phyloP scores from a whole-genome alignment of 192 early-diverging fungal genomes.

The Coemansia sp. region DNA sequence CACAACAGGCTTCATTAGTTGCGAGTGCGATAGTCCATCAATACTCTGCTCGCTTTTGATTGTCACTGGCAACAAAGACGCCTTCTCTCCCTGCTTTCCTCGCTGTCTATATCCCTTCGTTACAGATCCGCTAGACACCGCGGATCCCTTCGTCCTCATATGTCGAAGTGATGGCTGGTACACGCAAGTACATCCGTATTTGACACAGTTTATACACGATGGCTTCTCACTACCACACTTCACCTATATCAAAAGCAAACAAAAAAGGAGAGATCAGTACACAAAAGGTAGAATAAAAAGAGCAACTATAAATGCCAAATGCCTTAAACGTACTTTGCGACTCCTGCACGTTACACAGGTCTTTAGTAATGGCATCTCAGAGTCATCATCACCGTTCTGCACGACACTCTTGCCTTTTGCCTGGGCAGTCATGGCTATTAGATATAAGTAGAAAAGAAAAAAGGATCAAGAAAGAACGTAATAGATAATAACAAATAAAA shows the following conservation, averaged over 20 bases:
- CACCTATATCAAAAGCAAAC: conserved; percentile 21
- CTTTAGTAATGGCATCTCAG: conserved; percentile 38
- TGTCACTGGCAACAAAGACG: neutral
- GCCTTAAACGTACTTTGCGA: conserved; percentile 28
- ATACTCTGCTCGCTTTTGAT: neutral
- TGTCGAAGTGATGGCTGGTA: conserved; percentile 44
- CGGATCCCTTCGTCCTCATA: conserved; percentile 16
- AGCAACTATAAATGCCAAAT: too few species aligned
- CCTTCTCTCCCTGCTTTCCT: conserved; percentile 1
- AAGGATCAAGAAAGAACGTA: neutral
- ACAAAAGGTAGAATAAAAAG: neutral
- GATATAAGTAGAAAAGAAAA: neutral
- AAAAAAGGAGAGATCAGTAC: neutral
- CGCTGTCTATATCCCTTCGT: conserved; percentile 18
- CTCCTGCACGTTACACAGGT: conserved; percentile 52
- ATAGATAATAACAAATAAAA: neutral
- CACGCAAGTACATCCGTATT: conserved; percentile 37
- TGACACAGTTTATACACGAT: conserved; percentile 43
- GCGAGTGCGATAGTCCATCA: conserved; percentile 33
- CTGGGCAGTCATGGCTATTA: conserved; percentile 20
- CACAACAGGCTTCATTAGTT: conserved; percentile 45
- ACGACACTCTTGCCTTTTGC: conserved; percentile 25
- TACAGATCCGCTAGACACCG: conserved; percentile 6
- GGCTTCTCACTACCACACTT: conserved; percentile 54
- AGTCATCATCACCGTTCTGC: conserved; percentile 12